Evolutionary conservation across 805 yeast species (phyloP).

Genomic region (Schwanniomyces sp.): DNA sequence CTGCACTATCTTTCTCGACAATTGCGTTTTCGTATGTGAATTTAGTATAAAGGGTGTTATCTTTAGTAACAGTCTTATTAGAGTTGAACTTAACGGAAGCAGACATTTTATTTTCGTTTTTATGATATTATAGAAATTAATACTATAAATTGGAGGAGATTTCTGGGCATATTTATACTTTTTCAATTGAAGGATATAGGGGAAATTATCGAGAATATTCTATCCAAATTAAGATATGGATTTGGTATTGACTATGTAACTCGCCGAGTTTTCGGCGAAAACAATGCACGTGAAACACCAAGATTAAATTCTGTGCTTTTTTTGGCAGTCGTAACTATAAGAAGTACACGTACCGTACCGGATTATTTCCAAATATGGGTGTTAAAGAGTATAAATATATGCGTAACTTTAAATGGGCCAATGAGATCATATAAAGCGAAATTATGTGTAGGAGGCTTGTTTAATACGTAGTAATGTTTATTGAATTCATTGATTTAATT

Average conservation of each 20-base stretch:
- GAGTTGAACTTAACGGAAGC: slow-evolving; percentile 54
- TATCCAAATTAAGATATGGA: background rate
- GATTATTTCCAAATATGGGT: background rate
- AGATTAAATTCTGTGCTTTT: background rate
- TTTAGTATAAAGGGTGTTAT: slow-evolving; percentile 54
- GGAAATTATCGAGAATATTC: background rate
- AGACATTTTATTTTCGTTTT: slow-evolving; percentile 17
- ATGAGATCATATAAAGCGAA: background rate
- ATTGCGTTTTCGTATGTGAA: slow-evolving; percentile 75
- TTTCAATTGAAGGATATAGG: background rate
- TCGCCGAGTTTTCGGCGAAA: slow-evolving; percentile 31
- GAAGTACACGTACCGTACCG: background rate
- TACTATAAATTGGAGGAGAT: background rate
- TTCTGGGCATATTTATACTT: background rate
- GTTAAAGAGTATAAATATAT: background rate
- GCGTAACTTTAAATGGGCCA: background rate
- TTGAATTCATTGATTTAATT: too few relatives aligned
- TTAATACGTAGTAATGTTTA: too few relatives aligned
- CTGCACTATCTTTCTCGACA: slow-evolving; percentile 55
- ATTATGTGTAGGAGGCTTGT: too few relatives aligned
- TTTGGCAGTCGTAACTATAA: background rate
- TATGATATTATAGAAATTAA: background rate
- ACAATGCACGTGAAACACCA: background rate
- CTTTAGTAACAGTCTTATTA: slow-evolving; percentile 50
- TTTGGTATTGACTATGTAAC: background rate